These are phyloP conservation scores for Trichoderma simmonsii DNA, from an alignment of 2,329 filamentous ascomycete genomes.

Conservation along the genomic window DNA sequence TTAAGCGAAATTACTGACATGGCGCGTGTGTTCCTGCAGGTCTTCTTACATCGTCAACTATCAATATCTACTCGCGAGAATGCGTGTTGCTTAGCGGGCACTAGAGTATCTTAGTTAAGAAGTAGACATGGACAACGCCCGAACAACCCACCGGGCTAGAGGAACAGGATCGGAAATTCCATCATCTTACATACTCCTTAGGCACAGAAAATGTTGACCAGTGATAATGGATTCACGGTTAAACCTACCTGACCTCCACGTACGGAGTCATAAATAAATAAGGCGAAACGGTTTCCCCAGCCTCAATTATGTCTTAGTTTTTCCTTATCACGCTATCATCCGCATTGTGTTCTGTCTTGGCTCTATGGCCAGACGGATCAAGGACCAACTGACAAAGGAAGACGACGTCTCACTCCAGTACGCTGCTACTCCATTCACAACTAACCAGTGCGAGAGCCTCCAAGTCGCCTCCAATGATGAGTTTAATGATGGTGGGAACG, in stretches of 20 bases:
- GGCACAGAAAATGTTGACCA: background rate
- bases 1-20: background rate
- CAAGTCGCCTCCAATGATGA: background rate
- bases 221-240: background rate
- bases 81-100: background rate
- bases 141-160: background rate
- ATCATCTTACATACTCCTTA: background rate
- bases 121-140: background rate
- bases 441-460: background rate
- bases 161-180: background rate
- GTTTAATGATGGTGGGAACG: background rate
- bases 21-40: background rate
- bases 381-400: background rate
- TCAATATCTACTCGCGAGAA: background rate
- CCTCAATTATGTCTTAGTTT: background rate
- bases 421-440: background rate
- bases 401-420: background rate
- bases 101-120: background rate
- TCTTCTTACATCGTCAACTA: background rate
- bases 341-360: fast-evolving
- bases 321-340: background rate
- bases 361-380: background rate
- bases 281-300: background rate
- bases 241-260: background rate
- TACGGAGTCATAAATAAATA: background rate